Evolutionary conservation across 2,329 filamentous ascomycete species (phyloP).

Genomic region (Exophiala sp.): DNA sequence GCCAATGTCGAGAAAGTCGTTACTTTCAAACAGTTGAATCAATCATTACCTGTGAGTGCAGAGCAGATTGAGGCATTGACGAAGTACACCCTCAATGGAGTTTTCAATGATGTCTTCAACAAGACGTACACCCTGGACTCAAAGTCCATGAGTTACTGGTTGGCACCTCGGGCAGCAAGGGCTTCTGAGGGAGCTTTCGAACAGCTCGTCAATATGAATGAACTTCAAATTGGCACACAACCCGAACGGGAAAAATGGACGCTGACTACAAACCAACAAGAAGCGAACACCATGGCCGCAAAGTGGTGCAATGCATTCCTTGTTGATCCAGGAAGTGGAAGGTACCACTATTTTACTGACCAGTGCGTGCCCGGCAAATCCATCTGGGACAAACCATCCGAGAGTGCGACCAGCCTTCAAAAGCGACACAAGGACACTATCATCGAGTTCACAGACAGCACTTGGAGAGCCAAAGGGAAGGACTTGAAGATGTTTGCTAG

Average conservation of each 20-base stretch:
- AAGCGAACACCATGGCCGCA: conserved; percentile 35
- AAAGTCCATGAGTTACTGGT: conserved; percentile 73
- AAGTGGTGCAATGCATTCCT: conserved; percentile 51
- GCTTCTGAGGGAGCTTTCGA: conserved; percentile 1
- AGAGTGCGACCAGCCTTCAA: conserved; percentile 34
- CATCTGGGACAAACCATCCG: conserved; percentile 63
- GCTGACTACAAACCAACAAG: neutral
- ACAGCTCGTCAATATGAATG: conserved; percentile 18
- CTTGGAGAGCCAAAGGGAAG: conserved; percentile 36
- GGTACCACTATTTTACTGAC: conserved; percentile 55
- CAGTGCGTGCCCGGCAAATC: conserved; percentile 51
- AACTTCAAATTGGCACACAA: conserved; percentile 33
- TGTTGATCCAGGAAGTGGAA: conserved; percentile 56
- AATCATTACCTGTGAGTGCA: conserved; percentile 44
- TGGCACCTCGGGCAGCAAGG: conserved; percentile 57
- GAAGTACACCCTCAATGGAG: conserved; percentile 63
- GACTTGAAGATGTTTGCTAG: conserved; percentile 4
- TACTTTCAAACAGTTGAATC: conserved; percentile 45
- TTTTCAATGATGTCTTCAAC: conserved; percentile 85
- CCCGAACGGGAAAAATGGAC: conserved; percentile 47
- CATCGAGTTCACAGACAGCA: conserved; percentile 76
- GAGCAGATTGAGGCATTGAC: conserved; percentile 57
- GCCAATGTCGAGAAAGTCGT: conserved; percentile 59
- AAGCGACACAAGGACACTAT: conserved; percentile 60
- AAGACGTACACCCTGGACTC: conserved; percentile 69